A percentile compares a stretch with the other conserved stretches of the same genome.
These are phyloP conservation scores for Zopfia rhizophila DNA, from an alignment of 2,329 filamentous ascomycete species.

Conservation along the genomic window DNA sequence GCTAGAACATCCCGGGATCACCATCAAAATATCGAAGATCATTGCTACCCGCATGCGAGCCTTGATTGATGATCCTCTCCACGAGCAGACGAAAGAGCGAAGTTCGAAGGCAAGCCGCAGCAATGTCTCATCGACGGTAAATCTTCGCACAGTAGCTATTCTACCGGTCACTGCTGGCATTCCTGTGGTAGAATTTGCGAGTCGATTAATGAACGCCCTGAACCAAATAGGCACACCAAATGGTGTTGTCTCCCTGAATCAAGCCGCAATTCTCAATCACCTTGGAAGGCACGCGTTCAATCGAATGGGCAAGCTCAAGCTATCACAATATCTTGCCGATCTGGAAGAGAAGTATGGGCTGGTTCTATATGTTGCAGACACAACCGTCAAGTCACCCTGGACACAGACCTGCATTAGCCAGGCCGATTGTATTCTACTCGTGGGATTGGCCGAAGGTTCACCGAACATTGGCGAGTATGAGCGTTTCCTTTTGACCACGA, in stretches of 20 bases:
- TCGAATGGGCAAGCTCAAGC: slow-evolving; percentile 94
- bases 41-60: slow-evolving; percentile 95
- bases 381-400: slow-evolving; percentile 96
- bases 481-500: slow-evolving; percentile 94
- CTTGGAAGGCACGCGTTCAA: slow-evolving; percentile 96
- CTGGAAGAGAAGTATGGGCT: slow-evolving; percentile 97
- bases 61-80: slow-evolving; percentile 82
- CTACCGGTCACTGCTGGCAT: slow-evolving; percentile 91
- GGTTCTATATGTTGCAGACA: slow-evolving; percentile 95
- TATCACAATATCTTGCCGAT: slow-evolving; percentile 95
- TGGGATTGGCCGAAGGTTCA: slow-evolving; percentile 89
- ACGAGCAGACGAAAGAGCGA: slow-evolving; percentile 71
- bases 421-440: slow-evolving; percentile 93
- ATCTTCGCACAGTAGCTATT: slow-evolving; percentile 91
- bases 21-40: slow-evolving; percentile 98
- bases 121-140: slow-evolving; percentile 85
- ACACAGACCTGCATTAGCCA: slow-evolving; percentile 98
- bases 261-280: slow-evolving; percentile 93
- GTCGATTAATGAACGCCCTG: slow-evolving; percentile 85
- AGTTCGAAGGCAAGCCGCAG: slow-evolving; percentile 65
- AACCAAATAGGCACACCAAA: slow-evolving; percentile 89
- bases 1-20: slow-evolving; percentile 96
- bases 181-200: slow-evolving; percentile 94
- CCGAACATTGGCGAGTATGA: slow-evolving; percentile 96
- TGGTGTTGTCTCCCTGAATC: slow-evolving; percentile 90